Evolutionary conservation across 371 early-diverging fungal genomes (phyloP), one percentile per base, ranked within the genome.

Genomic region (Homolaphlyctis polyrhiza): DNA sequence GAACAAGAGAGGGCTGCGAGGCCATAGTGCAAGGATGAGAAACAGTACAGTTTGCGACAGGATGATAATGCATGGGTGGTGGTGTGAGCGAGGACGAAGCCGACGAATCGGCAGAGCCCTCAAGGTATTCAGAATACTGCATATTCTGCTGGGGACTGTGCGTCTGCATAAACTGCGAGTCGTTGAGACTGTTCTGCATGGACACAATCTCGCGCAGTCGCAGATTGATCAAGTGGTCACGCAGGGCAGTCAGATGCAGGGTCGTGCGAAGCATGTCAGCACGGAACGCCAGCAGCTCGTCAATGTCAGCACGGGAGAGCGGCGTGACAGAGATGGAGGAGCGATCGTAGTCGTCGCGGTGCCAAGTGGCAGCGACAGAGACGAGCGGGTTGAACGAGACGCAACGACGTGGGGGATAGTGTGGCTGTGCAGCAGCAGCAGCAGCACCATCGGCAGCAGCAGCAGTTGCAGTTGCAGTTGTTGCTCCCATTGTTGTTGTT

Each of bases 261-360:
- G 52, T 11, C 25, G 27, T 6, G 32, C 32, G 52, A 14, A 51
- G 27, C 65, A 64, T 64, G 6, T 49, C 58, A 6, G 48, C 50
- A 18, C 65, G 65, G 25, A 43, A 59, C 14, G 27, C 21, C 23
- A 64, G 18, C 27, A 64, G 8, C 25, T 64, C 65, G 21, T 11
- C 28, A 33, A 64, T 59, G 50, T 64, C 65, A 1, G 27, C 27
- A 3, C 35, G 49, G n/a, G 52, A 50, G 50, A 64, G 39, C 8
- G 65, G 65, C 8, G 47, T 23, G 43, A 64, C 65, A 11, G 35
- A 36, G 43, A 58, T 58, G 23, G 65, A 29, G 8, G 48, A 34
- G 27, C 65, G 65, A 30, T 64, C 65, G 50, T 30, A 55, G 57
- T 30, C 57, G 23, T 51, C 52, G 14, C 27, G 11, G 52, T 51